Evolutionary conservation across 352 stramenopile genomes (phyloP).

Genomic region (Phytophthora citrophthora): DNA sequence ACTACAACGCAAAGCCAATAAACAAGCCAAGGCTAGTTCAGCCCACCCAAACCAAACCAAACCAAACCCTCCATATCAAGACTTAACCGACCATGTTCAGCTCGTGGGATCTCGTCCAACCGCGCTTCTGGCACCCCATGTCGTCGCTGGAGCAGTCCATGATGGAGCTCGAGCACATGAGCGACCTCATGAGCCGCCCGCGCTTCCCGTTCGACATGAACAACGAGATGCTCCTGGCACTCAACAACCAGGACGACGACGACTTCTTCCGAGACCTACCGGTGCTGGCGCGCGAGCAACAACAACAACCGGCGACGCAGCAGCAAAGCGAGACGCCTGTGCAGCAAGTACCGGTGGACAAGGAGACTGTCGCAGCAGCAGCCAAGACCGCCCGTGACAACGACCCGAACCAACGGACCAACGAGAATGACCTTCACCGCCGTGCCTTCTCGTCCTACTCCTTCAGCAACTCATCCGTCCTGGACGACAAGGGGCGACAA

Average conservation of each 20-base stretch:
- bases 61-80: neutral
- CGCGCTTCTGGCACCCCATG: constrained; percentile 64
- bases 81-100: constrained; percentile 46
- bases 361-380: neutral
- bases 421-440: neutral
- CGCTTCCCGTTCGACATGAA: constrained; percentile 21
- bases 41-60: too few relatives aligned
- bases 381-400: neutral
- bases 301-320: neutral
- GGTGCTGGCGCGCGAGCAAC: constrained; percentile 8
- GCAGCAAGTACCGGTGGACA: constrained; percentile 12
- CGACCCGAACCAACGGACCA: neutral
- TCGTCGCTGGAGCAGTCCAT: constrained; percentile 63
- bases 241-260: constrained; percentile 13
- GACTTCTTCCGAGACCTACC: constrained; percentile 24
- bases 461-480: constrained; percentile 39
- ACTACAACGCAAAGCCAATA: constrained; percentile 12
- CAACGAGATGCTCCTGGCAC: constrained; percentile 1
- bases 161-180: constrained; percentile 54
- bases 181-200: constrained; percentile 28
- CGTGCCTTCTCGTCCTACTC: constrained; percentile 47
- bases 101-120: constrained; percentile 61
- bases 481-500: constrained; percentile 45
- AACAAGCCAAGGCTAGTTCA: neutral
- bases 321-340: neutral